These are phyloP conservation scores for Rhodosporidiobolus sp. DNA, from an alignment of 768 basidiomycete species.

Conservation along the genomic window DNA sequence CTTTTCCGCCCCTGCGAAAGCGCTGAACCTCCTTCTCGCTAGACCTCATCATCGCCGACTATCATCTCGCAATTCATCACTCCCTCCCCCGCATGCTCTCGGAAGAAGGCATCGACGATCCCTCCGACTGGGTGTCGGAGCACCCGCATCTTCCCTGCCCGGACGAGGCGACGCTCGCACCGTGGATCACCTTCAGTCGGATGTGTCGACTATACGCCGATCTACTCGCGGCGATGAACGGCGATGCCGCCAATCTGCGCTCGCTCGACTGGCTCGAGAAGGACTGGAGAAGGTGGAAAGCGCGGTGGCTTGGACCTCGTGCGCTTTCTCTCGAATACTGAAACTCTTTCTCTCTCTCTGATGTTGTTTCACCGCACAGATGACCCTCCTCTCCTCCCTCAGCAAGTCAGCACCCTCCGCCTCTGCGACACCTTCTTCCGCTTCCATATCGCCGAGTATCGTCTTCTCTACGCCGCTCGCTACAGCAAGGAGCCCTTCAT, in stretches of 20 bases:
- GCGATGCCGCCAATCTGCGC: neutral
- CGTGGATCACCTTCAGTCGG: neutral
- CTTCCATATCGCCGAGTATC: neutral
- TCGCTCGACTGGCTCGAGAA: slow-evolving; percentile 1
- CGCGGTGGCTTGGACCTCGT: neutral
- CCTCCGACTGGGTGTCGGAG: neutral
- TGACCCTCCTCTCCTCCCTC: neutral
- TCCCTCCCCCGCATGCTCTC: slow-evolving; percentile 1
- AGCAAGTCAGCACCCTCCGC: neutral
- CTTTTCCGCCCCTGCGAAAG: neutral
- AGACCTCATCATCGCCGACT: slow-evolving; percentile 12
- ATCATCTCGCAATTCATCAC: slow-evolving; percentile 1
- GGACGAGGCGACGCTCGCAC: neutral
- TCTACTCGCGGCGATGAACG: neutral
- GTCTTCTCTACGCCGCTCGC: too few relatives aligned
- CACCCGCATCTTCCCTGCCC: neutral
- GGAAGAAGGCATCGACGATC: neutral
- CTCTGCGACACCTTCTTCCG: neutral
- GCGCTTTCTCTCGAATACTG: neutral
- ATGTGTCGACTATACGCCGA: neutral
- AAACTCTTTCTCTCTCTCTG: neutral
- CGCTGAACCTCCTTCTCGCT: too few relatives aligned
- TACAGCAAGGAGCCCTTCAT: neutral
- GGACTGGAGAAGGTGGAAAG: neutral
- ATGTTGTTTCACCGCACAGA: neutral